Evolutionary conservation across 2,329 filamentous ascomycete species (phyloP).

Genomic region (Gnomoniopsis smithogilvyi): DNA sequence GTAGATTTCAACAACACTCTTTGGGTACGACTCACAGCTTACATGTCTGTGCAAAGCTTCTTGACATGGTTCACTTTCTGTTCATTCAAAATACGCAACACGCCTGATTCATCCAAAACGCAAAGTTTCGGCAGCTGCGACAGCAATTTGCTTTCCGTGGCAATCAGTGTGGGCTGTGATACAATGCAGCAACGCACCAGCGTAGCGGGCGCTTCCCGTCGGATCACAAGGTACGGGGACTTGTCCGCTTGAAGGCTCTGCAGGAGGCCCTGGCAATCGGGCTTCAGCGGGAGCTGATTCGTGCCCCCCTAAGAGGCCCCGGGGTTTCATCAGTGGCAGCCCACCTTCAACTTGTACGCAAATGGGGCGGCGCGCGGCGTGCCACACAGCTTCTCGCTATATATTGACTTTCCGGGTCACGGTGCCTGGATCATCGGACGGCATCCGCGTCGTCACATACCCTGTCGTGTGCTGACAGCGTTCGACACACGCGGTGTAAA

Average conservation of each 20-base stretch:
- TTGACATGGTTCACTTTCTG: too few relatives aligned
- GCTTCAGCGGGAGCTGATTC: slow-evolving; percentile 13
- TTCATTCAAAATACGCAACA: too few relatives aligned
- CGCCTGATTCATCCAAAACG: slow-evolving; percentile 1
- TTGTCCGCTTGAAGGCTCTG: neutral
- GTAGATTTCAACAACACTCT: too few relatives aligned
- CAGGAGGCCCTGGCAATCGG: neutral
- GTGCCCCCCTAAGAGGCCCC: neutral
- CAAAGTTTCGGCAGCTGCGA: slow-evolving; percentile 8
- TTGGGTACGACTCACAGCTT: too few relatives aligned
- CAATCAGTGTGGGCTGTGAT: neutral
- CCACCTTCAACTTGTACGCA: neutral
- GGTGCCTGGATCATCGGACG: slow-evolving; percentile 11
- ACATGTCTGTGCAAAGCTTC: too few relatives aligned
- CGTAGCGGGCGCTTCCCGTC: neutral
- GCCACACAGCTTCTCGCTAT: slow-evolving; percentile 10
- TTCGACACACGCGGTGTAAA: slow-evolving; percentile 8
- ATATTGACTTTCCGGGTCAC: neutral
- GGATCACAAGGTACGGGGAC: neutral
- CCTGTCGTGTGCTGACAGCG: slow-evolving; percentile 3
- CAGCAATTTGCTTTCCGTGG: neutral
- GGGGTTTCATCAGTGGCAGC: neutral
- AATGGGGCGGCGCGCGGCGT: slow-evolving; percentile 2
- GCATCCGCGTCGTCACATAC: slow-evolving; percentile 12
- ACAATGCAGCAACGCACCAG: neutral